Percentiles rank a stretch among this genome's conserved stretches.
These are phyloP conservation scores for Diaporthe velutina DNA, from an alignment of 2,329 filamentous ascomycete genomes.

Conservation along the genomic window DNA sequence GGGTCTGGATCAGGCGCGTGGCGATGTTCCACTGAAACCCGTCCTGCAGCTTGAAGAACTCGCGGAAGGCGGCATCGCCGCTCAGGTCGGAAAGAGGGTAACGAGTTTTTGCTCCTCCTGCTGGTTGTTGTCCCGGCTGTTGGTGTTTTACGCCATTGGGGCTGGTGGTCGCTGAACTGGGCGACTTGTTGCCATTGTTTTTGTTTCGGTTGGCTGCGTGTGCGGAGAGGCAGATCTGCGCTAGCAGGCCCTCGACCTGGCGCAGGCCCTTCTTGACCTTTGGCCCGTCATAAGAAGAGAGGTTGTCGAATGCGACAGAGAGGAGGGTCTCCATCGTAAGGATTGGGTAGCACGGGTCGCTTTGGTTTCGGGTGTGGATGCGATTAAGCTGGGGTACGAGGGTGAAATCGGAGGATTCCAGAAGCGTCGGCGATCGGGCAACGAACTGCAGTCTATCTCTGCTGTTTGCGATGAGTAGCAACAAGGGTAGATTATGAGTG, in stretches of 20 bases:
- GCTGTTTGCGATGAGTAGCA: neutral
- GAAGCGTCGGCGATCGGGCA: neutral
- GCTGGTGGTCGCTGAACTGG: neutral
- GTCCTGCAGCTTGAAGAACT: slow-evolving; percentile 97
- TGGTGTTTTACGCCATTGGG: slow-evolving; percentile 11
- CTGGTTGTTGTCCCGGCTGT: slow-evolving; percentile 33
- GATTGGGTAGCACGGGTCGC: neutral
- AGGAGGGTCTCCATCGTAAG: slow-evolving; percentile 87
- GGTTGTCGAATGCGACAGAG: slow-evolving; percentile 94
- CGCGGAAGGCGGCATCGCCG: slow-evolving; percentile 89
- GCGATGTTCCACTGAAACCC: slow-evolving; percentile 99
- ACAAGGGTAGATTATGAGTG: neutral
- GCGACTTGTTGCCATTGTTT: slow-evolving; percentile 53
- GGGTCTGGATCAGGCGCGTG: slow-evolving; percentile 84
- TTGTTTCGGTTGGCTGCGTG: slow-evolving; percentile 47
- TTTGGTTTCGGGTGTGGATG: slow-evolving; percentile 21
- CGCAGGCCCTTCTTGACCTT: slow-evolving; percentile 95
- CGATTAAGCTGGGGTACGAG: neutral
- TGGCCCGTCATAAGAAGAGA: slow-evolving; percentile 89
- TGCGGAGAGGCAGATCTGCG: slow-evolving; percentile 88
- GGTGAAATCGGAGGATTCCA: neutral
- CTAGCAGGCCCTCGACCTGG: slow-evolving; percentile 93
- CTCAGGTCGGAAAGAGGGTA: slow-evolving; percentile 72
- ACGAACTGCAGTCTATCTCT: neutral
- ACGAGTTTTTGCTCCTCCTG: neutral